These are phyloP conservation scores for Jackrogersella minutella DNA, from an alignment of 495 filamentous ascomycete genomes.

Conservation along the genomic window DNA sequence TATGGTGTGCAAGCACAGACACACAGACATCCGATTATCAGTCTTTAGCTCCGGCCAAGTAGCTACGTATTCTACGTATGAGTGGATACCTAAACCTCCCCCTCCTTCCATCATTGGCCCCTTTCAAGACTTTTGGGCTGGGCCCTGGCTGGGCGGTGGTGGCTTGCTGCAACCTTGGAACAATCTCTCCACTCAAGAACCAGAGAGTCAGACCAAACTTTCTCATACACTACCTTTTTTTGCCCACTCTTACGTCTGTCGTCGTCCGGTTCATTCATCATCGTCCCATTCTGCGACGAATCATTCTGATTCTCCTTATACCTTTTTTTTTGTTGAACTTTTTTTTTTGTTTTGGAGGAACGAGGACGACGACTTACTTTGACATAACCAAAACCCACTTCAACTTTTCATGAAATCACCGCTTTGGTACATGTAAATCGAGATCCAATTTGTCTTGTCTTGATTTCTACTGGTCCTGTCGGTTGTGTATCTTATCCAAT, in stretches of 20 bases:
- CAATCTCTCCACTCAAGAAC: constrained; percentile 38
- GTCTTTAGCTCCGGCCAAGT: constrained; percentile 36
- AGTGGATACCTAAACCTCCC: constrained; percentile 3
- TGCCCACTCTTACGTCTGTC: constrained; percentile 31
- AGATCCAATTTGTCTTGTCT: constrained; percentile 22
- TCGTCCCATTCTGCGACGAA: constrained; percentile 42
- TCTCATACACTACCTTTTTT: constrained; percentile 34
- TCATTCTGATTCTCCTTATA: constrained; percentile 32
- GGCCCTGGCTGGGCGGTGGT: constrained; percentile 25
- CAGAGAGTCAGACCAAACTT: constrained; percentile 42
- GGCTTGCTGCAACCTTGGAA: constrained; percentile 39
- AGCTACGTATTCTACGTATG: constrained; percentile 24
- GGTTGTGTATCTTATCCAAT: constrained; percentile 16
- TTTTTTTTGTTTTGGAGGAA: constrained; percentile 26
- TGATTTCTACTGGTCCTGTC: constrained; percentile 13
- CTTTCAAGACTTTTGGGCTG: constrained; percentile 35
- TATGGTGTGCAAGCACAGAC: constrained; percentile 36
- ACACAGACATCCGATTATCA: constrained; percentile 41
- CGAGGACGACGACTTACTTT: constrained; percentile 18
- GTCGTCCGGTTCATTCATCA: constrained; percentile 42
- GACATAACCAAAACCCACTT: background rate
- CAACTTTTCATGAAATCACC: constrained; percentile 7
- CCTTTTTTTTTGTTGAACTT: constrained; percentile 24
- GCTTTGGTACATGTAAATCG: constrained; percentile 9
- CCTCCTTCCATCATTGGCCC: constrained; percentile 28